These are phyloP conservation scores for Tothia fuscella DNA, from an alignment of 2,329 filamentous ascomycete species.

Conservation along the genomic window DNA sequence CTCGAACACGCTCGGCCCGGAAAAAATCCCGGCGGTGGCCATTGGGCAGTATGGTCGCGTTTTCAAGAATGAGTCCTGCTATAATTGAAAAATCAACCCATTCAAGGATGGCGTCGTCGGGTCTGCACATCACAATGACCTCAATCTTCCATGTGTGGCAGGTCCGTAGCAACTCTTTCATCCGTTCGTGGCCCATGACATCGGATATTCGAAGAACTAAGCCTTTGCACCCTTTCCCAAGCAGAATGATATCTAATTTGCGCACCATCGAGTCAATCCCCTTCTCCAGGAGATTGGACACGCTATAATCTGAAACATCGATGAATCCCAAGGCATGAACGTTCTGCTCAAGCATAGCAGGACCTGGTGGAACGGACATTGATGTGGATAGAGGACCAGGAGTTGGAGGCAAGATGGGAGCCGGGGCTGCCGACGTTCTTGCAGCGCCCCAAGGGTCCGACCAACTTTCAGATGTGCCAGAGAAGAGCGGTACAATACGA, in stretches of 20 bases:
- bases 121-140: conserved; percentile 2
- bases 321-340: not conserved
- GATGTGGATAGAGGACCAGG: not conserved
- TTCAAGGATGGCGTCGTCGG: not conserved
- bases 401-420: not conserved
- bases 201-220: not conserved
- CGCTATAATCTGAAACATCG: not conserved
- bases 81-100: not conserved
- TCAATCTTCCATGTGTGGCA: not conserved
- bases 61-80: not conserved
- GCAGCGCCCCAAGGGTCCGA: not conserved
- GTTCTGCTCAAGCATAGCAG: not conserved
- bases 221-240: conserved; percentile 1
- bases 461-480: not conserved
- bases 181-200: not conserved
- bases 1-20: not conserved
- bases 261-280: not conserved
- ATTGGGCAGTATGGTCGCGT: conserved; percentile 1
- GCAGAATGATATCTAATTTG: not conserved
- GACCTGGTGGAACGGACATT: not conserved
- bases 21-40: conserved; percentile 5
- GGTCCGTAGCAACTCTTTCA: not conserved
- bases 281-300: not conserved
- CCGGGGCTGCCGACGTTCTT: not conserved
- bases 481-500: not conserved